phyloP scores from a whole-genome alignment of 352 stramenopile genomes.

The Saprolegnia diclina region DNA sequence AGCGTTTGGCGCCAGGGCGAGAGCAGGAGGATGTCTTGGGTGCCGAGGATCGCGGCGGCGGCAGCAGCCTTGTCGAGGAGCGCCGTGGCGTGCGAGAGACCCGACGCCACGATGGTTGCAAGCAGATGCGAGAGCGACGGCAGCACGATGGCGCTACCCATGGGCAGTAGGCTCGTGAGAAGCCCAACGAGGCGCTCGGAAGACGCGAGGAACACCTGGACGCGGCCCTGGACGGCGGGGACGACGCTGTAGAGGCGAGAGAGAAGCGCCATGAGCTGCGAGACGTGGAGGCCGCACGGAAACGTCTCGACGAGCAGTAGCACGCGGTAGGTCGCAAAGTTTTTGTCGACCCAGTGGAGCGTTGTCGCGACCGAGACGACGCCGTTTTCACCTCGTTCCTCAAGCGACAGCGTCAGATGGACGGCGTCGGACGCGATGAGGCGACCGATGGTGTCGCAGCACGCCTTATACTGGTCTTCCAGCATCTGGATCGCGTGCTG shows the following conservation, averaged over 20 bases:
- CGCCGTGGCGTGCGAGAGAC: neutral
- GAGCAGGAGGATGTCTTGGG: neutral
- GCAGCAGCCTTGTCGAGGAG: constrained; percentile 10
- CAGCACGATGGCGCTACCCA: constrained; percentile 4
- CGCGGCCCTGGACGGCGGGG: neutral
- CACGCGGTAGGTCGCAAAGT: constrained; percentile 3
- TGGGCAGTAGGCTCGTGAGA: neutral
- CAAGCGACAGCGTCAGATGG: constrained; percentile 14
- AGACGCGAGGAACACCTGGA: constrained; percentile 10
- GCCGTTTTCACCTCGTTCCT: neutral
- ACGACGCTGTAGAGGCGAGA: constrained; percentile 10
- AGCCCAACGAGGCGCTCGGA: constrained; percentile 13
- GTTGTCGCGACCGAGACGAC: neutral
- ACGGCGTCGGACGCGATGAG: neutral
- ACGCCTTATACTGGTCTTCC: constrained; percentile 18
- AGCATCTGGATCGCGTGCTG: neutral
- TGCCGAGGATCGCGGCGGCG: neutral
- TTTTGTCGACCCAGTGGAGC: constrained; percentile 17
- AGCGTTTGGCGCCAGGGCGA: constrained; percentile 16
- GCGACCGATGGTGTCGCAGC: constrained; percentile 3
- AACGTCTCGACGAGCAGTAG: constrained; percentile 18
- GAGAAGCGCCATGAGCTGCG: constrained; percentile 19
- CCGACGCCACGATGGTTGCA: neutral
- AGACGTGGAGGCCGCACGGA: constrained; percentile 11
- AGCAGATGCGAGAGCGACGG: constrained; percentile 8